phyloP scores from a whole-genome alignment of 176 grass and related monocot genomes.

The Dactylis glomerata region DNA sequence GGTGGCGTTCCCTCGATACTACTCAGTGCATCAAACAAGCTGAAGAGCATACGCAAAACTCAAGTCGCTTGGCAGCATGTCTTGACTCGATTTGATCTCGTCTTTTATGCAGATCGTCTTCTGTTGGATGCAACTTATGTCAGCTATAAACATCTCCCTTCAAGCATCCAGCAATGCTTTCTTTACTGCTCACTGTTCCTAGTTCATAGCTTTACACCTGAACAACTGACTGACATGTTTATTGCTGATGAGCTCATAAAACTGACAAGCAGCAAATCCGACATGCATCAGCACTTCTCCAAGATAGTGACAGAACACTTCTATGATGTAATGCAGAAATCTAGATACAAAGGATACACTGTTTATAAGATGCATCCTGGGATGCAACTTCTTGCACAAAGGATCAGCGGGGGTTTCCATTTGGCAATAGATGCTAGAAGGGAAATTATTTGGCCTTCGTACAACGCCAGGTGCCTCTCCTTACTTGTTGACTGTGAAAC shows the following conservation, averaged over 20 bases:
- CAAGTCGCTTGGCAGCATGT: constrained; percentile 11
- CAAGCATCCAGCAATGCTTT: constrained; percentile 12
- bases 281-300: constrained; percentile 12
- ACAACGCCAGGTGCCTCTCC: not conserved
- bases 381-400: constrained; percentile 18
- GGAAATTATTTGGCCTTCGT: not conserved
- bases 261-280: not conserved
- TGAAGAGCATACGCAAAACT: constrained; percentile 4
- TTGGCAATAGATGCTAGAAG: constrained; percentile 7
- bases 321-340: constrained; percentile 3
- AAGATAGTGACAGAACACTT: not conserved
- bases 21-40: constrained; percentile 13
- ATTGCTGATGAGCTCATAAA: constrained; percentile 8
- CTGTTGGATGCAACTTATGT: not conserved
- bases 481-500: constrained; percentile 4
- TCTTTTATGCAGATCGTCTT: not conserved
- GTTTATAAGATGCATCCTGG: constrained; percentile 10
- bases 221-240: constrained; percentile 11
- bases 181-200: constrained; percentile 12
- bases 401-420: constrained; percentile 1
- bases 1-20: not conserved
- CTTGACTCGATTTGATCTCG: not conserved
- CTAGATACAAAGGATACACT: not conserved
- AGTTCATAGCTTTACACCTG: constrained; percentile 16
- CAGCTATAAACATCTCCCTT: not conserved